A percentile compares a stretch with the other conserved stretches of the same genome.
phyloP scores from a whole-genome alignment of 192 early-diverging fungal genomes.

The Gonapodya prolifera region DNA sequence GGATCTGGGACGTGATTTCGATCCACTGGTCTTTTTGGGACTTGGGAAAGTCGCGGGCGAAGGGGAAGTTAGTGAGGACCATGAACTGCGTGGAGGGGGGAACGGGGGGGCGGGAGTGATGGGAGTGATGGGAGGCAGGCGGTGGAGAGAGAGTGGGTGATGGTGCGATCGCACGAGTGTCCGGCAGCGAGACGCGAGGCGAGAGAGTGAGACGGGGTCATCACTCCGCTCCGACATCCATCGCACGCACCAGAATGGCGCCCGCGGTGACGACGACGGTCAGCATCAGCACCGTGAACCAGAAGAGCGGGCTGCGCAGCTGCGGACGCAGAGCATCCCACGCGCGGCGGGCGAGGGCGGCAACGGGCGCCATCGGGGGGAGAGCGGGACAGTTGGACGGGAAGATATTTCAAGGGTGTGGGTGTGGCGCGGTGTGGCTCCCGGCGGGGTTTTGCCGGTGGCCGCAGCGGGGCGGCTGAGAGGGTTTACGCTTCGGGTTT shows the following conservation, averaged over 20 bases:
- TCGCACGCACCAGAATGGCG: not conserved
- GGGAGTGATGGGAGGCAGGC: no score
- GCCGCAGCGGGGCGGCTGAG: no score
- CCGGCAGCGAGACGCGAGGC: not conserved
- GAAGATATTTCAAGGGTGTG: no score
- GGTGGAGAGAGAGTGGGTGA: no score
- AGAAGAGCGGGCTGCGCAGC: not conserved
- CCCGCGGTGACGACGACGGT: not conserved
- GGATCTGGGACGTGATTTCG: not conserved
- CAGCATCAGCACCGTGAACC: not conserved
- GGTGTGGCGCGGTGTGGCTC: no score
- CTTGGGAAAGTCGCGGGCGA: not conserved
- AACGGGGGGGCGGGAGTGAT: not conserved
- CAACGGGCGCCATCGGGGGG: no score
- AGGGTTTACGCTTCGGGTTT: no score
- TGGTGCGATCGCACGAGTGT: no score
- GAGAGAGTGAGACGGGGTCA: not conserved
- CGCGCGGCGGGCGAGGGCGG: no score
- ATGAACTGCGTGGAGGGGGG: not conserved
- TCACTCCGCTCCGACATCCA: not conserved
- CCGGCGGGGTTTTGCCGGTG: no score
- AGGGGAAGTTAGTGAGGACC: not conserved
- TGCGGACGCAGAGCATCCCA: not conserved
- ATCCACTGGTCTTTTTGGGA: not conserved
- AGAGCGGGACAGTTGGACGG: no score